phyloP scores from a whole-genome alignment of 176 grass and related monocot species.

The Musa itinerans region DNA sequence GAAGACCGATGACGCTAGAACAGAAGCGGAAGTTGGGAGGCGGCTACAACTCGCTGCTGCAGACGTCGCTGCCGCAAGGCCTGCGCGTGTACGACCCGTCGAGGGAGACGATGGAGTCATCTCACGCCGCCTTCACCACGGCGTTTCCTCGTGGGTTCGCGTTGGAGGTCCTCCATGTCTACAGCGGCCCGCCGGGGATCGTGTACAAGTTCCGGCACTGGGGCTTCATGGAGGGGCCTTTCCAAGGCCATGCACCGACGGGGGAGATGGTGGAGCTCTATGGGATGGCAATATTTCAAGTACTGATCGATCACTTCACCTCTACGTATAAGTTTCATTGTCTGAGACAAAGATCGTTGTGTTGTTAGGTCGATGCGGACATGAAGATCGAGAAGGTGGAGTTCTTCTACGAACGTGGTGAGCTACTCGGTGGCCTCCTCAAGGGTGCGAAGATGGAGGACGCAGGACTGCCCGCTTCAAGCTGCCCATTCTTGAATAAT shows the following conservation, averaged over 20 bases:
- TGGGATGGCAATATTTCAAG: constrained; percentile 33
- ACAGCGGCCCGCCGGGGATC: constrained; percentile 26
- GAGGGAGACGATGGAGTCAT: constrained; percentile 23
- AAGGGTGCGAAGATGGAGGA: background rate
- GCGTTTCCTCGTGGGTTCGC: constrained; percentile 31
- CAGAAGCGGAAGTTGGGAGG: constrained; percentile 13
- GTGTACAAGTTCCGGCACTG: constrained; percentile 40
- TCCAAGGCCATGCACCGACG: constrained; percentile 26
- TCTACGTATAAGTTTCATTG: background rate
- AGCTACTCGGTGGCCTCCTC: constrained; percentile 12
- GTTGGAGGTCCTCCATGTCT: constrained; percentile 30
- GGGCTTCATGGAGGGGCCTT: constrained; percentile 38
- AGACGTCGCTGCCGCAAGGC: constrained; percentile 26
- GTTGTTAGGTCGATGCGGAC: background rate
- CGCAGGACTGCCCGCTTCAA: background rate
- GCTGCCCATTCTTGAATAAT: constrained; percentile 17
- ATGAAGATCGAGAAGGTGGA: constrained; percentile 22
- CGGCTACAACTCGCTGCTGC: constrained; percentile 28
- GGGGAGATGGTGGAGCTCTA: constrained; percentile 31
- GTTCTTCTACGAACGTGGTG: constrained; percentile 25
- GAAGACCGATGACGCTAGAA: constrained; percentile 17
- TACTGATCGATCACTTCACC: background rate
- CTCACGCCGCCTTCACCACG: constrained; percentile 11
- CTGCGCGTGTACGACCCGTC: constrained; percentile 20
- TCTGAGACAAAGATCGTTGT: background rate